Conservation (phyloP, 371 early-diverging fungal genomes). For the Amoeboaphelidium occidentale region DNA sequence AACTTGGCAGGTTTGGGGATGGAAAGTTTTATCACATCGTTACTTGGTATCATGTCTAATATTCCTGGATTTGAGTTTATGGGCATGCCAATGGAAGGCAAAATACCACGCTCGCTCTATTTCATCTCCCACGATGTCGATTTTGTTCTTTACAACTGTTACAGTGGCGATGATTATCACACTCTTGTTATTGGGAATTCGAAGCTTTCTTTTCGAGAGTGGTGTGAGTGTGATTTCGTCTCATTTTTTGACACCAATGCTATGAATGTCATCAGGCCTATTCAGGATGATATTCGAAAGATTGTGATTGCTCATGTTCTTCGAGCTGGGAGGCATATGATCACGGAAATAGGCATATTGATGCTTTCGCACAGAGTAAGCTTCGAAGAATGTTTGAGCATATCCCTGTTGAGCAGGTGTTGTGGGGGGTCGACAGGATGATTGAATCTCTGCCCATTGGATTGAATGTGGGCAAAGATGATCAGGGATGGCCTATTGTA, state of each 20-base stretch:
- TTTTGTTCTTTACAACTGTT: background rate
- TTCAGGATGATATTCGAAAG: background rate
- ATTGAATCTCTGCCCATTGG: background rate
- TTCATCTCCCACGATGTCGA: background rate
- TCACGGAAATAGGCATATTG: background rate
- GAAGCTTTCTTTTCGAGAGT: background rate
- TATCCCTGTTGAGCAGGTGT: background rate
- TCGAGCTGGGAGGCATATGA: background rate
- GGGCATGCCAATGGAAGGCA: background rate
- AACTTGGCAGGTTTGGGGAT: background rate
- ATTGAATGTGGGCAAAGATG: background rate
- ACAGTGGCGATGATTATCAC: background rate
- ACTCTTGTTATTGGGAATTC: background rate
- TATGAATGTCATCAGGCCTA: background rate
- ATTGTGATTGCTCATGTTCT: background rate
- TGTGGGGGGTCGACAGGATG: background rate
- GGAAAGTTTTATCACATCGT: background rate
- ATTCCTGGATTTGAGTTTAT: background rate
- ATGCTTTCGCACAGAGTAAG: background rate
- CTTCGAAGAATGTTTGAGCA: background rate
- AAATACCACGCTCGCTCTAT: background rate
- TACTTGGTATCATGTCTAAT: background rate
- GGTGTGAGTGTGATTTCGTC: background rate
- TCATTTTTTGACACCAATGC: background rate
- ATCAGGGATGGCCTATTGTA: background rate